phyloP scores from a whole-genome alignment of 2,329 filamentous ascomycete genomes.

The Alternaria burnsii region DNA sequence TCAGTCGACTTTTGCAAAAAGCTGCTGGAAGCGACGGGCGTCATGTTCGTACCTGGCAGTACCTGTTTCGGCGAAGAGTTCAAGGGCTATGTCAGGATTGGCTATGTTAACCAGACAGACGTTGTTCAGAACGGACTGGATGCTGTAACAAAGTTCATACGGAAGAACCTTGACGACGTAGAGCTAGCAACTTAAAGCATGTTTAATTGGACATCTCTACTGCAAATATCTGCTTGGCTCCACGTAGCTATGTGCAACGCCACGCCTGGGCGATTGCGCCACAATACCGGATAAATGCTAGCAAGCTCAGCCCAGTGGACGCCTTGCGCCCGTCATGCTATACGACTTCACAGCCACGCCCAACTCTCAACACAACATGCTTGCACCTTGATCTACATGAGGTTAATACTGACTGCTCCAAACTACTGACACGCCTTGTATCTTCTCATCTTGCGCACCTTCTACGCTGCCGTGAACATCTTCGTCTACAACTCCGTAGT shows the following conservation, averaged over 20 bases:
- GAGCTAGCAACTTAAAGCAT: conserved; percentile 39
- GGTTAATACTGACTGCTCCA: neutral
- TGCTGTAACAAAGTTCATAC: conserved; percentile 63
- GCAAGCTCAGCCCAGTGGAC: neutral
- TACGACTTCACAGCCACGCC: neutral
- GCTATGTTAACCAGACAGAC: conserved; percentile 76
- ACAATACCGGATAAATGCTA: neutral
- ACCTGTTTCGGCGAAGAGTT: conserved; percentile 77
- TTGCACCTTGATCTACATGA: neutral
- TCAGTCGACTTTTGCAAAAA: conserved; percentile 76
- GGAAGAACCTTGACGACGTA: conserved; percentile 64
- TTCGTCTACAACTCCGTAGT: neutral
- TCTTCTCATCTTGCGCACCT: neutral
- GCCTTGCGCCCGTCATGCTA: neutral
- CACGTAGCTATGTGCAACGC: neutral
- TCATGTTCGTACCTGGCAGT: conserved; percentile 77
- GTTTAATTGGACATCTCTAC: neutral
- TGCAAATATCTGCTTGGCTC: neutral
- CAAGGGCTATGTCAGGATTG: conserved; percentile 77
- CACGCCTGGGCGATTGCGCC: neutral
- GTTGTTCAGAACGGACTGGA: conserved; percentile 73
- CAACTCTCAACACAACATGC: neutral
- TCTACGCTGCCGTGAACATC: neutral
- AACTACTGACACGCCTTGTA: neutral
- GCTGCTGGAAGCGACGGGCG: conserved; percentile 72